These are phyloP conservation scores for Xylariaceae sp. DNA, from an alignment of 2,329 filamentous ascomycete genomes.

Conservation along the genomic window DNA sequence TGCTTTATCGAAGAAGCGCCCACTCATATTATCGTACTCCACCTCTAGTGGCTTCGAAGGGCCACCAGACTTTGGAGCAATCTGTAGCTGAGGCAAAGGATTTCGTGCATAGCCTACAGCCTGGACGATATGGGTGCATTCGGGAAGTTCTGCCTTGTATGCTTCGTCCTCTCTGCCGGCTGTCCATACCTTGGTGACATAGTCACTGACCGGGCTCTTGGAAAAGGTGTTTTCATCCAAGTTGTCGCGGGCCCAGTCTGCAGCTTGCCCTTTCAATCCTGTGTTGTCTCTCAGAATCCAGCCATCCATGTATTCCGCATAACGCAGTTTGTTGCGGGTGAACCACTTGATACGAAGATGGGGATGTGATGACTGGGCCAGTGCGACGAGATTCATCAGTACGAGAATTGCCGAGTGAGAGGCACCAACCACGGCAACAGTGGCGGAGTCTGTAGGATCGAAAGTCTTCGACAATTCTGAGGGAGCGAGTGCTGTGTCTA, in stretches of 20 bases:
- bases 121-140: constrained; percentile 51
- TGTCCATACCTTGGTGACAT: constrained; percentile 45
- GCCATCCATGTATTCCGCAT: constrained; percentile 58
- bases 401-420: constrained; percentile 62
- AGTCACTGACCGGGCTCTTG: constrained; percentile 41
- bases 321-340: constrained; percentile 55
- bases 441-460: constrained; percentile 33
- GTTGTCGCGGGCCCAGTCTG: constrained; percentile 55
- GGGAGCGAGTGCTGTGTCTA: constrained; percentile 55
- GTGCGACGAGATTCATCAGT: constrained; percentile 55
- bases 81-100: constrained; percentile 43
- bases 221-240: constrained; percentile 50
- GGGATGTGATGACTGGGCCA: constrained; percentile 49
- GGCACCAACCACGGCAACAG: constrained; percentile 56
- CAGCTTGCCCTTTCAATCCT: constrained; percentile 59
- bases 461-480: constrained; percentile 42
- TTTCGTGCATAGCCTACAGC: constrained; percentile 56
- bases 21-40: constrained; percentile 34
- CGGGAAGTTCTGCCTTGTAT: constrained; percentile 44
- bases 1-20: constrained; percentile 43
- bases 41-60: constrained; percentile 11
- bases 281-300: constrained; percentile 65
- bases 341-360: constrained; percentile 58
- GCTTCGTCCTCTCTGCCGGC: constrained; percentile 39
- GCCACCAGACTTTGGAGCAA: constrained; percentile 30